Evolutionary conservation across 768 basidiomycete genomes (phyloP), one percentile per base, ranked within the genome.

Genomic region (Lentinus brumalis): DNA sequence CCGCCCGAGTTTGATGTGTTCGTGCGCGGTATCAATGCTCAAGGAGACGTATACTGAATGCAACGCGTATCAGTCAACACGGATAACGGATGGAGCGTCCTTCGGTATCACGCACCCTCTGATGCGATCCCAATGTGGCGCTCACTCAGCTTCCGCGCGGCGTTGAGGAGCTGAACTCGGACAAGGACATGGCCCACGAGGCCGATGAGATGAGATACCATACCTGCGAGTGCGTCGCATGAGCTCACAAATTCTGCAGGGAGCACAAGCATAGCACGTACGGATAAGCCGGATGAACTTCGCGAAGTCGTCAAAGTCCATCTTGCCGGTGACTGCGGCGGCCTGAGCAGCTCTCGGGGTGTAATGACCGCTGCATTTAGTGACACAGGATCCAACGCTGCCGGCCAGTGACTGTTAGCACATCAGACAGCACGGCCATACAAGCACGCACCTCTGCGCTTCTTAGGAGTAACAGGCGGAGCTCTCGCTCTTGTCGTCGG

Each of bases 1-100:
- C 71, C 89, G 92, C 3, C 96, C 95, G 1, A 98, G 80, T 39
- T 81, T 83, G 47, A 86, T 76, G 67, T 95, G 94, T 70, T 95
- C 92, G 57, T 86, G 81, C 0, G 90, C 95, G 6, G 96, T 81
- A 45, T 88, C 84, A 1, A 87, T 76, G 2, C 90, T 59, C 31
- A 94, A 1, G 83, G 75, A 1, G 73, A 72, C 18, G 91, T 77
- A 69, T 86, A 92, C 12, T 78, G 89, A 92, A 63, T 53, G 35
- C n/a, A 15, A 66, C 41, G 54, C 40, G 21, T 10, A 40, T 38
- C 58, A 12, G 26, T 18, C 21, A 41, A 2, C 26, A 3, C 32
- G 15, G 21, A 29, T 5, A 50, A 14, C 21, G 5, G 15, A 21
- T 39, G 52, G 18, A 67, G 52, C 16, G 21, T 38, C n/a, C 9